Conservation (phyloP, 495 filamentous ascomycete genomes). For the Melanomma pulvis-pyrius region DNA sequence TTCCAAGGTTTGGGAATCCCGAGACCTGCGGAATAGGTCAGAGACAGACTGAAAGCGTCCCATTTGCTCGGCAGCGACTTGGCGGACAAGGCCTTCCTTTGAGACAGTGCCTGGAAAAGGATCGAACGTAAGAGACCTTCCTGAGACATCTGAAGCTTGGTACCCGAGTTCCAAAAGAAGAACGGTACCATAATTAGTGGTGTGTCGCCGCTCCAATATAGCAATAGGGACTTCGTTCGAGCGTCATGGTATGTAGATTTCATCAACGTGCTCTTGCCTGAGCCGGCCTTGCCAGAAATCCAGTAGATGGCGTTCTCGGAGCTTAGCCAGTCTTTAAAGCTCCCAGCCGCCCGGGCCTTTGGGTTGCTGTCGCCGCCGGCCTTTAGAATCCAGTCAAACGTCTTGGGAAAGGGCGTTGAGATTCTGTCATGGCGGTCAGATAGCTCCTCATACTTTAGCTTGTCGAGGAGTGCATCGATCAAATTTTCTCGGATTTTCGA, state of each 20-base stretch:
- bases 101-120: neutral
- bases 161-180: neutral
- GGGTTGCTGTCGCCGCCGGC: too few relatives aligned
- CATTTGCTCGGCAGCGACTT: neutral
- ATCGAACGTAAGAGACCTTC: neutral
- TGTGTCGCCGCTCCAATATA: neutral
- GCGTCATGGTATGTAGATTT: neutral
- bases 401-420: too few relatives aligned
- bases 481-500: too few relatives aligned
- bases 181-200: neutral
- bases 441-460: too few relatives aligned
- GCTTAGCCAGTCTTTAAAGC: neutral
- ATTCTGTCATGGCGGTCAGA: too few relatives aligned
- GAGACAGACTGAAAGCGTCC: neutral
- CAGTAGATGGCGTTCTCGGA: neutral
- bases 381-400: too few relatives aligned
- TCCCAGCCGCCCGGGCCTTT: neutral
- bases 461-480: too few relatives aligned
- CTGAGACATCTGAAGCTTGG: neutral
- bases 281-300: neutral
- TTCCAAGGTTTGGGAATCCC: neutral
- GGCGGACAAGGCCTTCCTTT: neutral
- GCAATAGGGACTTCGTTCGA: neutral
- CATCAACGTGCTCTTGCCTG: neutral
- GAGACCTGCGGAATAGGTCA: too few relatives aligned